Evolutionary conservation across 768 basidiomycete species (phyloP).

Genomic region (Leccinum boreale): DNA sequence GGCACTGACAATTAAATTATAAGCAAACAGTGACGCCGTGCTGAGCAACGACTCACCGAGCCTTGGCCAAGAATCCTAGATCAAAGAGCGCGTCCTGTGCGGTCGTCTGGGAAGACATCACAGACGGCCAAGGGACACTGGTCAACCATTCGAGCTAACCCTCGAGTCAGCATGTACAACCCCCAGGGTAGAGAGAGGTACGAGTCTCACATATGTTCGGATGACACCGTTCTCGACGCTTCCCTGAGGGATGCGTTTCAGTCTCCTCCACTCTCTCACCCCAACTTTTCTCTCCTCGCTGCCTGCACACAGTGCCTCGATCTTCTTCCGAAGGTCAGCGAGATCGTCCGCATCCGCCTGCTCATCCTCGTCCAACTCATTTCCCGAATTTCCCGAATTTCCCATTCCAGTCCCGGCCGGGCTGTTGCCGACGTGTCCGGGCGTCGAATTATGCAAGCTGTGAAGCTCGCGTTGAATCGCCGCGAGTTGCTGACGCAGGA

Average conservation of each 20-base stretch:
- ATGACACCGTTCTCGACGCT: constrained; percentile 91
- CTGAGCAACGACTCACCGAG: constrained; percentile 40
- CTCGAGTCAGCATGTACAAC: constrained; percentile 6
- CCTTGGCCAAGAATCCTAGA: constrained; percentile 60
- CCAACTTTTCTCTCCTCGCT: constrained; percentile 83
- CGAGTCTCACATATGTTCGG: constrained; percentile 65
- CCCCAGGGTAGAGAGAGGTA: background rate
- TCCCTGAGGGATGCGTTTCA: constrained; percentile 85
- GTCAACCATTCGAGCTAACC: constrained; percentile 81
- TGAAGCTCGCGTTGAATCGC: constrained; percentile 78
- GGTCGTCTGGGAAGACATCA: constrained; percentile 16
- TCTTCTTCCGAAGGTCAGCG: constrained; percentile 64
- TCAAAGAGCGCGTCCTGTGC: constrained; percentile 42
- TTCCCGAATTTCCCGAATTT: constrained; percentile 21
- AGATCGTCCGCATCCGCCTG: constrained; percentile 80
- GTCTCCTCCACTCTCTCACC: constrained; percentile 75
- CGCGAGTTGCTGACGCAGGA: constrained; percentile 78
- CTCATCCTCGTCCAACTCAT: constrained; percentile 73
- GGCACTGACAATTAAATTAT: constrained; percentile 20
- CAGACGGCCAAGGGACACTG: constrained; percentile 75
- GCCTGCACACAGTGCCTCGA: constrained; percentile 69
- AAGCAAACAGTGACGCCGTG: background rate
- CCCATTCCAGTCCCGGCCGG: constrained; percentile 18
- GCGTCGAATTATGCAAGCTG: constrained; percentile 41
- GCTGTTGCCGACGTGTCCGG: constrained; percentile 15